Base-by-base conservation (phyloP, 192 early-diverging fungal genomes). In the Oehlia diaphana region DNA sequence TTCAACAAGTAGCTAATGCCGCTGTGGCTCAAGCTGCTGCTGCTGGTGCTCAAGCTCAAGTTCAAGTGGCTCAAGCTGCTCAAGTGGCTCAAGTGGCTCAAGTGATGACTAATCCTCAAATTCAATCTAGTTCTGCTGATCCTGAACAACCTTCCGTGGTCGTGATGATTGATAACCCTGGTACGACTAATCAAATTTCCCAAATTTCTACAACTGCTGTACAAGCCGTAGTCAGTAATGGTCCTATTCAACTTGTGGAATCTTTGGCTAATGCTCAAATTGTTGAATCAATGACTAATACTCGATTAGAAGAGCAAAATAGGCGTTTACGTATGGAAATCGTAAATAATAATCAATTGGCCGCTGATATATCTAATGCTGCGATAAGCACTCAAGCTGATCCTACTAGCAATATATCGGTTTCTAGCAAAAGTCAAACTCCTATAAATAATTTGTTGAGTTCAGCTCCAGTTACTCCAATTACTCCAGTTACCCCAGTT, bases 321-420 rank as follows among this genome's bases (percentile, higher is more conserved):
- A 37, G n/a, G 4, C 68, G 39, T 42, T 42, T 70, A 42, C 35
- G 35, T 21, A 42, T 70, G 37, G 68, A 70, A 42, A 70, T 70
- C n/a, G 68, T 28, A 70, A 70, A 70, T 42, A 70, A 70, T 42
- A 70, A 70, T 42, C 33, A 37, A 70, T 23, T 70, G 2, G 37
- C 19, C 6, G n/a, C 14, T 14, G 31, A 33, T 67, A 67, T 31
- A 31, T 26, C 44, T 12, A 47, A 47, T 47, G 9, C 44, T 1
- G 10, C 9, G 0, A 47, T 47, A 47, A 47, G 44, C 44, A 5
- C 44, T 47, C 44, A 47, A 12, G 10, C 44, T 12, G 44, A 47
- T 12, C 10, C 44, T 47, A 10, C 10, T 8, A 6, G 7, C 39
- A 42, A 12, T 47, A 10, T 47, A 47, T 10, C 44, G 1, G 44